Conservation (phyloP, 768 basidiomycete species). For the Crucibulum laeve region DNA sequence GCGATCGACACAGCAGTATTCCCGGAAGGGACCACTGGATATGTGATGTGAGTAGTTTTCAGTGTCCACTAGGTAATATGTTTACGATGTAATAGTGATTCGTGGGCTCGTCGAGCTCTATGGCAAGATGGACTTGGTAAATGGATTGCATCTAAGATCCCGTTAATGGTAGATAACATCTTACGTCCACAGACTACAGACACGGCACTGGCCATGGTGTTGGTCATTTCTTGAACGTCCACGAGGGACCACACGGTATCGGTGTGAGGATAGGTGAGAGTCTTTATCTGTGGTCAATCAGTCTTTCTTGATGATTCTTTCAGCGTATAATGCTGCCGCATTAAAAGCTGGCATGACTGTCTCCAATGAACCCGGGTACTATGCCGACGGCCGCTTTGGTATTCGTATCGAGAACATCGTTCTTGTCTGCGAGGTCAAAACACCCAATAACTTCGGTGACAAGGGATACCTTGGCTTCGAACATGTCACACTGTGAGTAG, state of each 20-base stretch:
- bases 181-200: conserved; percentile 51
- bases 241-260: conserved; percentile 75
- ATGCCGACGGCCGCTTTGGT: conserved; percentile 85
- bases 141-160: conserved; percentile 15
- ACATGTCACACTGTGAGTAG: conserved; percentile 75
- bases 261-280: conserved; percentile 47
- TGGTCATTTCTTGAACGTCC: conserved; percentile 91
- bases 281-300: background rate
- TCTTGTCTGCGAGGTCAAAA: conserved; percentile 66
- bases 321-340: conserved; percentile 64
- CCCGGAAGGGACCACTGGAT: conserved; percentile 76
- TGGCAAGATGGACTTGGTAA: conserved; percentile 88
- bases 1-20: conserved; percentile 84
- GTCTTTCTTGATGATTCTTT: background rate
- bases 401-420: conserved; percentile 93
- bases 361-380: conserved; percentile 93
- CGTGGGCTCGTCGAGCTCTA: conserved; percentile 71
- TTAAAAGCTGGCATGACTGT: conserved; percentile 87
- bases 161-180: background rate
- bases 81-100: conserved; percentile 50
- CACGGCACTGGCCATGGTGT: conserved; percentile 96
- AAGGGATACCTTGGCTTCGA: conserved; percentile 86
- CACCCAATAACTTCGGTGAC: conserved; percentile 75
- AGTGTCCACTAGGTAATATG: background rate
- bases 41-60: conserved; percentile 21